Evolutionary conservation across 2,329 filamentous ascomycete genomes (phyloP), one percentile per base, ranked within the genome.

Genomic region (Hortaea werneckii): DNA sequence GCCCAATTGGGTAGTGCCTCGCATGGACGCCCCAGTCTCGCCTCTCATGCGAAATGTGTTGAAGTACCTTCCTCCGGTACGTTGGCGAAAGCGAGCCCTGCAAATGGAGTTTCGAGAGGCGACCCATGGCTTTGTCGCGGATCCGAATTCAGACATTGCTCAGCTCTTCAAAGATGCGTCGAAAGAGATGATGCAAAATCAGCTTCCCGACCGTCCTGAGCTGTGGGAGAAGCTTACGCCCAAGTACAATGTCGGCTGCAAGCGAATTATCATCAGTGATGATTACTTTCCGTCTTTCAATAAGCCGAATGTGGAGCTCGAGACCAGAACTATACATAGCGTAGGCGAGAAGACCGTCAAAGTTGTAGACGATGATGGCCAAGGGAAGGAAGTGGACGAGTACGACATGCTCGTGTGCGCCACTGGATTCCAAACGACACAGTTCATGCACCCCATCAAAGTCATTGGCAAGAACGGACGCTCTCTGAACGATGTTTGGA

Each of bases 1-100:
- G 0, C 74, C 78, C 0, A 79, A 79, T 53, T 80, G 76, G 76
- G 59, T 80, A 5, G 67, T 77, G 2, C 76, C 77, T 3, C 72
- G 77, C 11, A 49, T 63, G 2, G 77, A 80, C 46, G 62, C 58
- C 1, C 60, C 67, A 0, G 67, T 79, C 2, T 66, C 71, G 2
- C 44, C 65, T 0, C 47, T 70, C 37, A 63, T 67, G 51, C 64
- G 68, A 27, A 59, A 61, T 10, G 41, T 77, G 2, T 69, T 73
- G 47, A 67, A 64, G 45, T 78, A 76, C 51, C 37, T 78, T 1
- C 76, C 77, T 1, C 69, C 70, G 0, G 50, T 75, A 2, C 69
- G 71, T 38, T 70, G 70, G 63, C 68, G 73, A 12, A 70, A 73
- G 52, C 68, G 77, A 4, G 70, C 72, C 0, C 44, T 62, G 0